Percentiles rank a stretch among this genome's conserved stretches.
Evolutionary conservation across 192 early-diverging fungal genomes (phyloP).

Genomic region (Podila horticola): DNA sequence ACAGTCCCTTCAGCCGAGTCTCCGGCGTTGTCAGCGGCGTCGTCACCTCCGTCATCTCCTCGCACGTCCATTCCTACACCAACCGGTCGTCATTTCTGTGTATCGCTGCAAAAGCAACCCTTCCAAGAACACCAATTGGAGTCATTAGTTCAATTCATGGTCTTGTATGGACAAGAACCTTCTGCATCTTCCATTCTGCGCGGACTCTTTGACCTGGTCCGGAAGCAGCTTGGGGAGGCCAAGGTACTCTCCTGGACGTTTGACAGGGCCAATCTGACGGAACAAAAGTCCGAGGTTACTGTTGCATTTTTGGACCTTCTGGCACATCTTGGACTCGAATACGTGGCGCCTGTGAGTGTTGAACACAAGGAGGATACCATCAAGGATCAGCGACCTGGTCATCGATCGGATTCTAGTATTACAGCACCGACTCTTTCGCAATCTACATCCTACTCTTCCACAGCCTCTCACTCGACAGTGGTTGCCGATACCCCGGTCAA

Average conservation of each 20-base stretch:
- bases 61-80: neutral
- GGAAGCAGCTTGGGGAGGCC: conserved; percentile 17
- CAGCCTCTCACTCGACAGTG: conserved; percentile 14
- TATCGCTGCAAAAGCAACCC: conserved; percentile 12
- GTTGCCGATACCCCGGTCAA: neutral
- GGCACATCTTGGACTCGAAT: conserved; percentile 27
- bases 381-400: too few species aligned
- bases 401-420: neutral
- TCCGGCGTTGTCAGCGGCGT: neutral
- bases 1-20: conserved; percentile 1
- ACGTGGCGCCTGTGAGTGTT: neutral
- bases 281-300: conserved; percentile 35
- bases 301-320: conserved; percentile 38
- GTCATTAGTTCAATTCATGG: conserved; percentile 36
- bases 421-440: neutral
- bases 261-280: conserved; percentile 43
- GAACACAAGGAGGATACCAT: neutral
- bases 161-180: conserved; percentile 22
- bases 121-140: conserved; percentile 43
- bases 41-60: neutral
- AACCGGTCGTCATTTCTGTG: neutral
- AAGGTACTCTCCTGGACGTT: conserved; percentile 32
- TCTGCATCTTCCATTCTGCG: conserved; percentile 29
- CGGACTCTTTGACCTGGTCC: conserved; percentile 29
- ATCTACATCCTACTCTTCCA: neutral